Evolutionary conservation across 768 basidiomycete genomes (phyloP).

Genomic region (Kockovaella imperatae): DNA sequence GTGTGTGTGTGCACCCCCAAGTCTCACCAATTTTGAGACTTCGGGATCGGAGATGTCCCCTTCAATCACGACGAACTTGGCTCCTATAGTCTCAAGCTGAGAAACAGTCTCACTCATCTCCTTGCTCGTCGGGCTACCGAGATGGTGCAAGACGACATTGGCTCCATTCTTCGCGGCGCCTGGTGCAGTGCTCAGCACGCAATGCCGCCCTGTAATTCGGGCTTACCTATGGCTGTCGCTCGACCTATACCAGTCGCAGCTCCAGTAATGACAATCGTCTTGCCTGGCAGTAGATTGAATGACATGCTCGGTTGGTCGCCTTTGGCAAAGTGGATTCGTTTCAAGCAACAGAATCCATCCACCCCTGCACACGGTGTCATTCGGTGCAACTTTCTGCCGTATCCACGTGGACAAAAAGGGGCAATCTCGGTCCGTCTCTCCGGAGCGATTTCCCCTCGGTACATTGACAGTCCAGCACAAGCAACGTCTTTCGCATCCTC

Average conservation of each 20-base stretch:
- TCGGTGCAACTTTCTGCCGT: too few relatives aligned
- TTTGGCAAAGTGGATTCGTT: background rate
- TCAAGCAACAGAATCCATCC: too few relatives aligned
- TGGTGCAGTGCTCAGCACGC: background rate
- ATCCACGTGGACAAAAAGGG: too few relatives aligned
- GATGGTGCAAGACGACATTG: slow-evolving; percentile 60
- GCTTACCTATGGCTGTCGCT: slow-evolving; percentile 56
- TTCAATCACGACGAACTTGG: slow-evolving; percentile 51
- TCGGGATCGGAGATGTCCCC: slow-evolving; percentile 60
- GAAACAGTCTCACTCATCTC: slow-evolving; percentile 39
- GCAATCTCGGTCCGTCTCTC: too few relatives aligned
- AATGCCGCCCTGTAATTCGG: background rate
- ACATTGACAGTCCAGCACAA: too few relatives aligned
- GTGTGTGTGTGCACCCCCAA: background rate
- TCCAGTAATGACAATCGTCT: slow-evolving; percentile 65
- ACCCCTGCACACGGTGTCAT: too few relatives aligned
- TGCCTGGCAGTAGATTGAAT: slow-evolving; percentile 44
- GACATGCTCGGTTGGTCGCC: slow-evolving; percentile 4
- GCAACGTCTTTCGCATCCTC: too few relatives aligned
- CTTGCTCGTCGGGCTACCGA: slow-evolving; percentile 54
- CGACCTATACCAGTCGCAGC: slow-evolving; percentile 67
- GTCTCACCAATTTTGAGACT: slow-evolving; percentile 54
- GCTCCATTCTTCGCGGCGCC: slow-evolving; percentile 59
- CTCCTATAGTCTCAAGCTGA: slow-evolving; percentile 50
- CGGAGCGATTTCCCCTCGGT: too few relatives aligned